Evolutionary conservation across 257 asterid genomes (phyloP), one percentile per base, ranked within the genome.

Genomic region (Solanum piurae): DNA sequence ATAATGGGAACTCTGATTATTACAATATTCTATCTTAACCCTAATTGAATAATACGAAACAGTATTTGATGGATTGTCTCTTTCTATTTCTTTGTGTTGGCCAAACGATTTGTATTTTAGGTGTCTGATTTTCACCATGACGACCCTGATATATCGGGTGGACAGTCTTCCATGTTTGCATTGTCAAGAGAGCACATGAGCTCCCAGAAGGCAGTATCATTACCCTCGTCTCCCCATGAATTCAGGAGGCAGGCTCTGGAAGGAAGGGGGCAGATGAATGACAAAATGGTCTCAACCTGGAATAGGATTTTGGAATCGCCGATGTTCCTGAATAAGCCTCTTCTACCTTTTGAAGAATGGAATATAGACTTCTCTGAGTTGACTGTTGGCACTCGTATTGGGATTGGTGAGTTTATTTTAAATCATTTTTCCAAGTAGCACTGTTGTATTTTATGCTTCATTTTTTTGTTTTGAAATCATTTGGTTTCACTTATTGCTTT

Each of bases 201-300:
- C 85, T 89, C 92, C 84, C 93, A 91, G 74, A 91, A 89, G 90
- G 98, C 98, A 87, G 87, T 94, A 73, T 97, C 99, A n/a, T 92
- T 97, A 88, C 99, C 99, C 90, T 93, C 99, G 90, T 95, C 98
- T 91, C 98, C 99, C 86, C 97, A 95, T 83, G 98, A 97, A 90
- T 92, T 93, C 89, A 91, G 92, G 86, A 93, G 92, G 89, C 95
- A 92, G 87, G 89, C 91, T 83, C 92, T 90, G 33, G 90, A 87
- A 83, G 87, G 89, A 87, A 85, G 85, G 37, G 89, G 88, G 83
- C 34, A 91, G 92, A 91, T 72, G 86, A 91, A 91, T 90, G 96
- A 95, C 83, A 97, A 94, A 79, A 85, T 91, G 94, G 93, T 95
- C 88, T 92, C 93, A 38, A 90, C 98, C 86, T 97, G 98, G 99